Percentiles rank a stretch among this genome's conserved stretches.
phyloP scores from a whole-genome alignment of 805 yeast genomes.

The Ogataea pilisensis region DNA sequence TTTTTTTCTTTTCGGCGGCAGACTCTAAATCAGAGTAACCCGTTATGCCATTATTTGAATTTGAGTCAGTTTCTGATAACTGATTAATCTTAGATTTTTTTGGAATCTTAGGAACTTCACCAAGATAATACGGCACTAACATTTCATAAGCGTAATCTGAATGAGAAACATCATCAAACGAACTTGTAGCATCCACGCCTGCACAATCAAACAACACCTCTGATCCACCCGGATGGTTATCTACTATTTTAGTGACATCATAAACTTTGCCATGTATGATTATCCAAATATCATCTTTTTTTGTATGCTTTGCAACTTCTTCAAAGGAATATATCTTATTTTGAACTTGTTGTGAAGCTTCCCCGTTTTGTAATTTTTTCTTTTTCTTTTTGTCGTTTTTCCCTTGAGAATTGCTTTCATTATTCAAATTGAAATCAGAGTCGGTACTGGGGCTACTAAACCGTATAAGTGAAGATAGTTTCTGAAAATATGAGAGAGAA shows the following conservation, averaged over 20 bases:
- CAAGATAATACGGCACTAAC: slow-evolving; percentile 75
- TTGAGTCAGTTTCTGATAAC: no score
- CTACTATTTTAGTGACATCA: slow-evolving; percentile 38
- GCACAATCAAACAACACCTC: slow-evolving; percentile 76
- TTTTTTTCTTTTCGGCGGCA: slow-evolving; percentile 2
- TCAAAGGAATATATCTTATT: slow-evolving; percentile 16
- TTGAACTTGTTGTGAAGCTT: no score
- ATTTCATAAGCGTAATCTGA: slow-evolving; percentile 83
- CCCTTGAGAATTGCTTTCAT: no score
- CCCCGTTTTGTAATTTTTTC: no score
- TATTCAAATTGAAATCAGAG: no score
- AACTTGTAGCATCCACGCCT: slow-evolving; percentile 72
- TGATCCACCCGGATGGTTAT: slow-evolving; percentile 76
- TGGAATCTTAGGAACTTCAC: no score
- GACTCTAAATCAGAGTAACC: no score
- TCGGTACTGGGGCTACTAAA: background rate
- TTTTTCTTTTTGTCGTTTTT: no score
- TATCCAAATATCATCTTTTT: slow-evolving; percentile 65
- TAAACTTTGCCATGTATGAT: slow-evolving; percentile 51
- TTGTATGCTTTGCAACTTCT: slow-evolving; percentile 44
- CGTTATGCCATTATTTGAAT: no score
- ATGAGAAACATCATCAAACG: slow-evolving; percentile 68
- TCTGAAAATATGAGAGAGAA: background rate
- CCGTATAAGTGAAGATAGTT: background rate
- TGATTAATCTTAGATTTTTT: no score